Base-by-base conservation (phyloP, 768 basidiomycete species). In the Lyophyllum atratum region DNA sequence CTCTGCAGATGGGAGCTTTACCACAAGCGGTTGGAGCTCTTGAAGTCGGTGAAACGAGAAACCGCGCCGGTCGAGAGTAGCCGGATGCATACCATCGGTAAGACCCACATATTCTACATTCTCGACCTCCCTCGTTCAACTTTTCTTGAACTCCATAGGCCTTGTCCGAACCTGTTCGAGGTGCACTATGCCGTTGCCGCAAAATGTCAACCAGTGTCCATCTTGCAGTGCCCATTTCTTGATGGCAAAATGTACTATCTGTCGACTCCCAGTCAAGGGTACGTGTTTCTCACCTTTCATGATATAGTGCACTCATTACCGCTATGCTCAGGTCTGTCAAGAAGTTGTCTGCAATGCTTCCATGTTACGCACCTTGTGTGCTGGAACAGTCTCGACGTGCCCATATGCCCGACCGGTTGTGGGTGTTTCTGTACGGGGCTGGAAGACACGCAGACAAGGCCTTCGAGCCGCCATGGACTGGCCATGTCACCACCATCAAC, bases 211-310 rank as follows among this genome's bases (percentile, higher is more conserved):
- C 34, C 60, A 70, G 1, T 90, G 84, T 64, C 63, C 70, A 24
- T 65, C 70, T 26, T 85, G 81, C 58, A 74, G 71, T 53, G 72
- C 70, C 9, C 70, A 73, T n/a, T 76, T 72, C 42, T 73, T 71
- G 4, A 78, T 77, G 67, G 74, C 85, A 1, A 71, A 70, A 6
- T 93, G 92, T 66, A 82, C 89, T 0, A 80, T 93, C 17, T 93
- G 92, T 67, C 80, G 90, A 47, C 79, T 93, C 28, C 87, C 89
- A 6, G 84, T 88, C 55, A 89, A 85, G 79, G 89, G 92, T 85
- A 59, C 10, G 77, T 67, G 4, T 21, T 22, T 0, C 25, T 33
- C 26, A 2, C 19, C 3, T 2, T 9, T 33, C n/a, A n/a, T 11
- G 43, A 21, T 49, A 42, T 39, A 26, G 14, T 29, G 55, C 17